Conservation (phyloP, 2,329 filamentous ascomycete species). For the Coniochaeta sp. region DNA sequence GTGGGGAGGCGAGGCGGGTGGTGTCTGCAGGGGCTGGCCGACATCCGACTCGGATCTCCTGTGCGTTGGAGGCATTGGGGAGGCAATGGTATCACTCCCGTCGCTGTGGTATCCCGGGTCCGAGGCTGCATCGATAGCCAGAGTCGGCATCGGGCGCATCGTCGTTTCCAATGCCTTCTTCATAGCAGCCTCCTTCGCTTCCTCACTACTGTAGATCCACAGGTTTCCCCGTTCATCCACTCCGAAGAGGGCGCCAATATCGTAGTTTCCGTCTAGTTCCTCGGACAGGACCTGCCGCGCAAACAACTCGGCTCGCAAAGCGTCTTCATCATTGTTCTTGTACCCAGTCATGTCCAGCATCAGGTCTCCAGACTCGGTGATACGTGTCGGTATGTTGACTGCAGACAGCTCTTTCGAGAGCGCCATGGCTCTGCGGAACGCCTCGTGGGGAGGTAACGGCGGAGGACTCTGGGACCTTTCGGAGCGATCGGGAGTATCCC, state of each 20-base stretch:
- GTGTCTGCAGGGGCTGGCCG: conserved; percentile 51
- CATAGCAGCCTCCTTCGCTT: conserved; percentile 84
- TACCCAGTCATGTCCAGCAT: conserved; percentile 99
- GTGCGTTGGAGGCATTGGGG: conserved; percentile 40
- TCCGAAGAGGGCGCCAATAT: conserved; percentile 90
- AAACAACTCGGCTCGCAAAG: conserved; percentile 84
- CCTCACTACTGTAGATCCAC: conserved; percentile 99
- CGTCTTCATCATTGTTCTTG: conserved; percentile 89
- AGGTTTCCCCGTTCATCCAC: conserved; percentile 93
- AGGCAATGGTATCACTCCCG: conserved; percentile 55
- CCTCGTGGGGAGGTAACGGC: conserved; percentile 63
- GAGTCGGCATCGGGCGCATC: conserved; percentile 37
- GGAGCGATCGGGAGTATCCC: conserved; percentile 30
- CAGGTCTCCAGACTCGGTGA: conserved; percentile 88
- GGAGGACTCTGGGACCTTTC: conserved; percentile 72
- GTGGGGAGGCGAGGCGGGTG: conserved; percentile 55
- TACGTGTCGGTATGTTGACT: conserved; percentile 85
- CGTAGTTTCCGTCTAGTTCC: conserved; percentile 89
- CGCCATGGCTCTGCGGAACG: conserved; percentile 73
- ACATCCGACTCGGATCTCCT: conserved; percentile 62
- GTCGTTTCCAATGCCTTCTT: conserved; percentile 51
- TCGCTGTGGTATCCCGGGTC: conserved; percentile 96
- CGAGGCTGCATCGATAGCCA: conserved; percentile 73
- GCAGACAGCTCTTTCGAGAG: conserved; percentile 82
- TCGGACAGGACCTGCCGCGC: conserved; percentile 88